Evolutionary conservation across 495 filamentous ascomycete genomes (phyloP).

Genomic region (Penicillium verhagenii): DNA sequence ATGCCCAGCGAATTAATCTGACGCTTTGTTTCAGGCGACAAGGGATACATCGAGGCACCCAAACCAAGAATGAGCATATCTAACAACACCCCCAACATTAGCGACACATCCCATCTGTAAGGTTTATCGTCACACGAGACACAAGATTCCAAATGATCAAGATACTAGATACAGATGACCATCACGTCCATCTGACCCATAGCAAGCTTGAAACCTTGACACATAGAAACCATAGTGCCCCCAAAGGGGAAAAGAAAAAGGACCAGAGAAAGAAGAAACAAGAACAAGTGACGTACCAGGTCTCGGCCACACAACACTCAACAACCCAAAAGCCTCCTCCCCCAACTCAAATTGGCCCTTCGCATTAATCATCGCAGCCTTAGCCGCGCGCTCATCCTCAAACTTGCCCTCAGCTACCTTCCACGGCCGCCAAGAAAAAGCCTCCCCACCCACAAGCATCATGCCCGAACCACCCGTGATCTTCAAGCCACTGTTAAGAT

Average conservation of each 20-base stretch:
- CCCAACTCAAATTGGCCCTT: conserved; percentile 81
- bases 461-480: conserved; percentile 64
- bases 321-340: conserved; percentile 68
- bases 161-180: conserved; percentile 7
- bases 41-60: conserved; percentile 68
- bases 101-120: conserved; percentile 2
- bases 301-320: conserved; percentile 83
- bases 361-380: conserved; percentile 58
- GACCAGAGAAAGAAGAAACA: background rate
- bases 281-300: conserved; percentile 62
- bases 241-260: no score
- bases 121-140: background rate
- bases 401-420: conserved; percentile 28
- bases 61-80: conserved; percentile 88
- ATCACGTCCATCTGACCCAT: background rate
- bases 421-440: conserved; percentile 87
- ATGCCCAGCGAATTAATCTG: conserved; percentile 77
- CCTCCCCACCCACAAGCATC: conserved; percentile 79
- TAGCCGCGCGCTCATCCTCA: conserved; percentile 27
- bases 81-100: conserved; percentile 41
- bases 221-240: no score
- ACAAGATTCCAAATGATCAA: background rate
- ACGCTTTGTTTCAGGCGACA: conserved; percentile 71
- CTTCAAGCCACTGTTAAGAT: conserved; percentile 71
- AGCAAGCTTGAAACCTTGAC: background rate